Base-by-base conservation (phyloP, 805 yeast genomes). In the Priceomyces haplophilus region DNA sequence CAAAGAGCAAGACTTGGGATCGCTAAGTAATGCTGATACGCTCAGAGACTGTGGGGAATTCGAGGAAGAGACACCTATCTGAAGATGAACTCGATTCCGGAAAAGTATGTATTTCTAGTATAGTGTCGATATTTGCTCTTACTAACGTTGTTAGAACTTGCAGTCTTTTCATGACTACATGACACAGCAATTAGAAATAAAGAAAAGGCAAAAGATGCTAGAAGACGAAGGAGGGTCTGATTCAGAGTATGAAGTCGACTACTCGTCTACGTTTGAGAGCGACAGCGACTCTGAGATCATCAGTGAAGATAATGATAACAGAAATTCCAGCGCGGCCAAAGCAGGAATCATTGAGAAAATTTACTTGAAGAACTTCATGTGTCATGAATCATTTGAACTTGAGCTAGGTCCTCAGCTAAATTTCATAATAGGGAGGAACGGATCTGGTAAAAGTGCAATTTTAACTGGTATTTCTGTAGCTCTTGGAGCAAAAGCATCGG, bases 401-500 rank as follows among this genome's bases (percentile, higher is more conserved):
- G 76, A 74, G 3, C 73, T 90, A 24, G 93, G 93, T 1, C 89
- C 91, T 0, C 79, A 82, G 41, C 72, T 90, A 51, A 90, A 90
- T 59, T 85, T 90, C 56, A 87, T 90, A 43, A 83, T 87, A 31
- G 98, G 98, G 16, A 73, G 84, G 43, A 90, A 90, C 56, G 98
- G 98, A 2, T 81, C 90, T 30, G 98, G 98, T 23, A 90, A 90
- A 57, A 79, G 88, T 57, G 95, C 97, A 1, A 76, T 90, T 15
- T 65, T 90, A 45, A 88, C 97, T 0, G 97, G 96, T 0, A 80
- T 90, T 1, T 80, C 90, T 6, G 83, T 88, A 4, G 91, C 96
- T 2, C 63, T 91, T 2, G 97, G 97, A 16, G 93, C 95, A 1
- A 84, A 83, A 52, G 97, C 97, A 1, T 72, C 82, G 16, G 88